These are phyloP conservation scores for Pyrenophora seminiperda DNA, from an alignment of 2,329 filamentous ascomycete species.

Conservation along the genomic window DNA sequence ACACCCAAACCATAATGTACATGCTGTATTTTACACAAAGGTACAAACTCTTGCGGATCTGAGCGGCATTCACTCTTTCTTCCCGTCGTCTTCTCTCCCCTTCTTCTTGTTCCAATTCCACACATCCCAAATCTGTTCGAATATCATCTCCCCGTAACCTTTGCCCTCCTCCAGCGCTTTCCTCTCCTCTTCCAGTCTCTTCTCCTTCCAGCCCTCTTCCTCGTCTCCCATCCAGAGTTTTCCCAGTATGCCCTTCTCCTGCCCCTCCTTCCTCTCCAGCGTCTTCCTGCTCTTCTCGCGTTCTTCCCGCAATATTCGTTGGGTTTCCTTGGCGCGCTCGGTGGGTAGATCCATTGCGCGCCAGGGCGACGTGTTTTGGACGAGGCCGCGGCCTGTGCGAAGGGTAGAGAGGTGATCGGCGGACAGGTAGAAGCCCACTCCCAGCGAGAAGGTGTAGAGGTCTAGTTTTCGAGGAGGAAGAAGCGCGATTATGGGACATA, in stretches of 20 bases:
- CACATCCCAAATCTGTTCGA: constrained; percentile 56
- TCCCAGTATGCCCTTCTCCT: constrained; percentile 35
- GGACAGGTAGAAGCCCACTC: constrained; percentile 55
- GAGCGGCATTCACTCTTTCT: constrained; percentile 26
- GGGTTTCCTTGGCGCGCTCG: constrained; percentile 43
- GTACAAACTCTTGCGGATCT: neutral
- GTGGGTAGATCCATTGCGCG: constrained; percentile 40
- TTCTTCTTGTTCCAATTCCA: constrained; percentile 53
- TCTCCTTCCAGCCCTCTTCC: constrained; percentile 53
- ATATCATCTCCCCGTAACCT: constrained; percentile 51
- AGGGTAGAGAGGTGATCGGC: constrained; percentile 56
- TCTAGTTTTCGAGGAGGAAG: constrained; percentile 68
- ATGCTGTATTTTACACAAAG: constrained; percentile 1
- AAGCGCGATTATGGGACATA: constrained; percentile 60
- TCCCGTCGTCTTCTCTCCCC: constrained; percentile 20
- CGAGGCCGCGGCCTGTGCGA: constrained; percentile 47
- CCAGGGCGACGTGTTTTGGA: constrained; percentile 37
- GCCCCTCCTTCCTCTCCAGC: constrained; percentile 28
- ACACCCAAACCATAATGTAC: constrained; percentile 3
- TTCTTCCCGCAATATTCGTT: constrained; percentile 47
- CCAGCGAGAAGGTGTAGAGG: constrained; percentile 62
- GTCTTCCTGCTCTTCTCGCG: constrained; percentile 41
- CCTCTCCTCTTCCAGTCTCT: constrained; percentile 52
- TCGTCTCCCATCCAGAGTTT: constrained; percentile 50
- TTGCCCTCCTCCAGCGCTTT: constrained; percentile 48